Conservation (phyloP, 1,139 yeast species). For the Wickerhamomyces sp. region DNA sequence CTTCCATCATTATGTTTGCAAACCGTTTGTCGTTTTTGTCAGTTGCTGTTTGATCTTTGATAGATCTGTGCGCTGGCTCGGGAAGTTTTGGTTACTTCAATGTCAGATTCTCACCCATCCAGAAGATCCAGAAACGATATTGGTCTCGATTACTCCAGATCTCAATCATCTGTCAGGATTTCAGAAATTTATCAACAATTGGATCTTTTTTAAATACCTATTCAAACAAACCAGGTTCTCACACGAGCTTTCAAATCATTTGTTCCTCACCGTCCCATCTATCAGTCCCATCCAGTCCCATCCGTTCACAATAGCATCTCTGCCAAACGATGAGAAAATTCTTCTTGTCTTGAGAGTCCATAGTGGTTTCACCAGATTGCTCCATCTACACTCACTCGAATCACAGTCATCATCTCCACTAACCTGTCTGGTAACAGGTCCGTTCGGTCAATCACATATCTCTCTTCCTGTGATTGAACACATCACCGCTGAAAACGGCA, state of each 20-base stretch:
- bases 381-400: conserved; percentile 6
- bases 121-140: conserved; percentile 5
- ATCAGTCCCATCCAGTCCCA: conserved; percentile 18
- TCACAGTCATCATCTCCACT: conserved; percentile 5
- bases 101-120: conserved; percentile 6
- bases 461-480: too few species aligned
- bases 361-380: conserved; percentile 18
- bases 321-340: conserved; percentile 10
- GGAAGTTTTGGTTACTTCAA: conserved; percentile 14
- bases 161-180: background rate
- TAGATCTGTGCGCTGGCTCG: conserved; percentile 13
- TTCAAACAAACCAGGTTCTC: conserved; percentile 8
- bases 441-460: conserved; percentile 19
- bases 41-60: conserved; percentile 13
- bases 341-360: conserved; percentile 17
- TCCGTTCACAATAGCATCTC: conserved; percentile 23
- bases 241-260: conserved; percentile 19
- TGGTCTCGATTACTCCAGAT: conserved; percentile 11
- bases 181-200: conserved; percentile 2
- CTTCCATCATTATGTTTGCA: conserved; percentile 21
- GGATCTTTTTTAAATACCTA: too few species aligned
- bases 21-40: conserved; percentile 17
- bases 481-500: too few species aligned
- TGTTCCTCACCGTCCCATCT: conserved; percentile 20
- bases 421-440: conserved; percentile 22